Evolutionary conservation across 495 filamentous ascomycete genomes (phyloP).

Genomic region (Cetradonia linearis): DNA sequence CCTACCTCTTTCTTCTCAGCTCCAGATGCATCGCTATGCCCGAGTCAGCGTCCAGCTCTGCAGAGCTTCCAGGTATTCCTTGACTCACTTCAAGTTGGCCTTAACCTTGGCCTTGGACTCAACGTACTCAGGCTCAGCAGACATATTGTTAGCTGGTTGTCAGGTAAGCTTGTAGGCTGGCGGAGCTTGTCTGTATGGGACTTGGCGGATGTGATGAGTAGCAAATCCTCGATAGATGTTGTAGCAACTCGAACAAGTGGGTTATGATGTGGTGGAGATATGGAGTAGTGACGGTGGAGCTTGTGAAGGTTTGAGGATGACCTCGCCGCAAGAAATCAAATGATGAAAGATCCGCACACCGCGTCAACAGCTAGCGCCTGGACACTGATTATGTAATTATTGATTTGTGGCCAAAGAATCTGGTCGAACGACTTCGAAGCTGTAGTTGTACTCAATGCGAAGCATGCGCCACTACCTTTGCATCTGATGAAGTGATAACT

Average conservation of each 20-base stretch:
- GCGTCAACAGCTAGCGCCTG: slow-evolving; percentile 9
- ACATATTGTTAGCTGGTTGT: slow-evolving; percentile 40
- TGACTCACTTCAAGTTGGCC: slow-evolving; percentile 76
- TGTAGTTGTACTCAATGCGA: too few species aligned
- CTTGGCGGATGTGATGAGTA: neutral
- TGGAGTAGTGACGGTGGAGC: neutral
- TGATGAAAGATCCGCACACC: slow-evolving; percentile 13
- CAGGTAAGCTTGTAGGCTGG: neutral
- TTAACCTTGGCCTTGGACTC: slow-evolving; percentile 81
- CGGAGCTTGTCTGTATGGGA: neutral
- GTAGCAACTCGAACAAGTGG: neutral
- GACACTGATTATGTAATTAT: neutral
- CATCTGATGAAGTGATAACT: neutral
- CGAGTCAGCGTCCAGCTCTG: slow-evolving; percentile 14
- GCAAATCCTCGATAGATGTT: neutral
- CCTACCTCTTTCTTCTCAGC: slow-evolving; percentile 76
- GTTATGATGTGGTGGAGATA: neutral
- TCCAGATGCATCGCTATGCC: slow-evolving; percentile 73
- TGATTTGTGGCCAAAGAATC: slow-evolving; percentile 3
- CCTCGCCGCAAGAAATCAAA: neutral
- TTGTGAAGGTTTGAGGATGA: neutral
- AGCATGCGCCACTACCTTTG: neutral
- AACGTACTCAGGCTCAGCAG: slow-evolving; percentile 61
- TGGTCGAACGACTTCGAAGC: slow-evolving; percentile 13
- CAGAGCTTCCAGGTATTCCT: neutral